A percentile compares a stretch with the other conserved stretches of the same genome.
These are phyloP conservation scores for Colletotrichum australisinense DNA, from an alignment of 2,329 filamentous ascomycete species.

Conservation along the genomic window DNA sequence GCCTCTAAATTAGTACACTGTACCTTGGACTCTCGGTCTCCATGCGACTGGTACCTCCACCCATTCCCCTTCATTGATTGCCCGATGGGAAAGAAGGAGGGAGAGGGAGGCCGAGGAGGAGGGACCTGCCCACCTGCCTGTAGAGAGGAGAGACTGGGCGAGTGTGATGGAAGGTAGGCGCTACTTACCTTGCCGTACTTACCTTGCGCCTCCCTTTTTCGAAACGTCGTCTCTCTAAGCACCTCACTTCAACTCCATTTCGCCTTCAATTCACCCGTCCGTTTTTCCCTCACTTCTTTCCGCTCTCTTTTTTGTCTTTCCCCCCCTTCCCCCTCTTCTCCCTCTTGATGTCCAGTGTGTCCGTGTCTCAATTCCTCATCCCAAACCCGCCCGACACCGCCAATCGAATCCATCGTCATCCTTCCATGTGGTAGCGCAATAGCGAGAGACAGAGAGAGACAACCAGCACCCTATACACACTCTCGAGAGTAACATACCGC, in stretches of 20 bases:
- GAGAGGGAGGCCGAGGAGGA: neutral
- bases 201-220: constrained; percentile 25
- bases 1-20: neutral
- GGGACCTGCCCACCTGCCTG: too few relatives aligned
- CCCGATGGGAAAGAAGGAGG: neutral
- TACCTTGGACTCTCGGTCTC: neutral
- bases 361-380: neutral
- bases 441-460: neutral
- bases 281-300: neutral
- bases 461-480: neutral
- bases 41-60: constrained; percentile 16
- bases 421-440: constrained; percentile 15
- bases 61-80: constrained; percentile 21
- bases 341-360: neutral
- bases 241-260: constrained; percentile 9
- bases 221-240: constrained; percentile 21
- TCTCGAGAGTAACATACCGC: too few relatives aligned
- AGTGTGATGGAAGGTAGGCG: neutral
- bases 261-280: constrained; percentile 8
- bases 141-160: neutral
- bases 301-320: neutral
- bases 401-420: constrained; percentile 16
- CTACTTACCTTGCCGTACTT: constrained; percentile 3
- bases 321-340: neutral
- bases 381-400: neutral